A percentile compares a stretch with the other conserved stretches of the same genome.
Evolutionary conservation across 1,139 yeast genomes (phyloP).

Genomic region (Debaryomycetaceae sp.): DNA sequence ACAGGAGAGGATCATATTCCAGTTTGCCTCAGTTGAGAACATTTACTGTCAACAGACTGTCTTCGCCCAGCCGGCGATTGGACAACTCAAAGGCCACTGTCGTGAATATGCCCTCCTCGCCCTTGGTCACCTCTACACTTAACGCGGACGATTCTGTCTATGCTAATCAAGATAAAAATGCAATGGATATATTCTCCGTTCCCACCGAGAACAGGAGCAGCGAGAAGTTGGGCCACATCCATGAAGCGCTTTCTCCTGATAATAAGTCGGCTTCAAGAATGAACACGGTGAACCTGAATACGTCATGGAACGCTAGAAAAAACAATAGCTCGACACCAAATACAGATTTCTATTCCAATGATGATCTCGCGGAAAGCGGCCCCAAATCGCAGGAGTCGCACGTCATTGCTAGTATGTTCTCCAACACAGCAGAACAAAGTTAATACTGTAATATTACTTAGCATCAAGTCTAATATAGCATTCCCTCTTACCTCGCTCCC

Average conservation of each 20-base stretch:
- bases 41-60: slow-evolving; percentile 19
- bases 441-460: not conserved
- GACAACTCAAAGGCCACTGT: slow-evolving; percentile 21
- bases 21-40: slow-evolving; percentile 30
- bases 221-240: not conserved
- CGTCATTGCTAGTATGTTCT: not conserved
- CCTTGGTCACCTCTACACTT: slow-evolving; percentile 15
- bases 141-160: slow-evolving; percentile 16
- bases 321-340: slow-evolving; percentile 29
- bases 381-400: not conserved
- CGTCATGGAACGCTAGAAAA: slow-evolving; percentile 26
- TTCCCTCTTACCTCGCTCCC: no score
- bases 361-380: slow-evolving; percentile 15
- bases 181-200: not conserved
- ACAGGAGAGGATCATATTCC: slow-evolving; percentile 14
- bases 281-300: slow-evolving; percentile 34
- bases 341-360: slow-evolving; percentile 32
- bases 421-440: not conserved
- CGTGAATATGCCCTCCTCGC: slow-evolving; percentile 45
- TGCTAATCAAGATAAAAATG: slow-evolving; percentile 10
- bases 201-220: not conserved
- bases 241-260: slow-evolving; percentile 22
- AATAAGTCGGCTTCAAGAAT: slow-evolving; percentile 31
- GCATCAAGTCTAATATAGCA: not conserved
- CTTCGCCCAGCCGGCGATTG: slow-evolving; percentile 14